phyloP scores from a whole-genome alignment of 1,139 yeast genomes.

The Candida neerlandica region DNA sequence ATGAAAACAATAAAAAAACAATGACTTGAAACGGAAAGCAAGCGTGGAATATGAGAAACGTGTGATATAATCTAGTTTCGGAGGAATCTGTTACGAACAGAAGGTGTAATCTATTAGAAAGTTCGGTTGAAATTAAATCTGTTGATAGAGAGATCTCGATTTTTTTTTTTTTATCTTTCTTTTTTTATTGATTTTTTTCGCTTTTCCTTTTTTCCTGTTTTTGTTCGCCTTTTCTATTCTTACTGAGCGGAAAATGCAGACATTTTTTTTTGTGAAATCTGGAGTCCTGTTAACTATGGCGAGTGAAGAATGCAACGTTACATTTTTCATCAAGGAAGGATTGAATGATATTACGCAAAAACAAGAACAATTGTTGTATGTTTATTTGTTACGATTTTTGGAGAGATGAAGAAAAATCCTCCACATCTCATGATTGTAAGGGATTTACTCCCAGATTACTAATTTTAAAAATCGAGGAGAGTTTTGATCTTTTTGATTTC shows the following conservation, averaged over 20 bases:
- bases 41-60: not conserved
- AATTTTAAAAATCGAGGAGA: not conserved
- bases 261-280: constrained; percentile 5
- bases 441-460: not conserved
- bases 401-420: not conserved
- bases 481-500: not conserved
- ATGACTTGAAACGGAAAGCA: not conserved
- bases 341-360: no score
- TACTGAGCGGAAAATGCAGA: constrained; percentile 6
- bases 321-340: constrained; percentile 3
- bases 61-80: not conserved
- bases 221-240: not conserved
- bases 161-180: not conserved
- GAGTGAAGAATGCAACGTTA: constrained; percentile 20
- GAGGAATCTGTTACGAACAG: not conserved
- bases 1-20: not conserved
- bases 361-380: no score
- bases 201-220: not conserved
- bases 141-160: not conserved
- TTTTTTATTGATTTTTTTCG: not conserved
- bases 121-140: not conserved
- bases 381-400: no score
- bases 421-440: not conserved
- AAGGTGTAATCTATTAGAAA: not conserved
- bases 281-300: constrained; percentile 4